Base-by-base conservation (phyloP, 768 basidiomycete species). In the Rubroboletus satanas region DNA sequence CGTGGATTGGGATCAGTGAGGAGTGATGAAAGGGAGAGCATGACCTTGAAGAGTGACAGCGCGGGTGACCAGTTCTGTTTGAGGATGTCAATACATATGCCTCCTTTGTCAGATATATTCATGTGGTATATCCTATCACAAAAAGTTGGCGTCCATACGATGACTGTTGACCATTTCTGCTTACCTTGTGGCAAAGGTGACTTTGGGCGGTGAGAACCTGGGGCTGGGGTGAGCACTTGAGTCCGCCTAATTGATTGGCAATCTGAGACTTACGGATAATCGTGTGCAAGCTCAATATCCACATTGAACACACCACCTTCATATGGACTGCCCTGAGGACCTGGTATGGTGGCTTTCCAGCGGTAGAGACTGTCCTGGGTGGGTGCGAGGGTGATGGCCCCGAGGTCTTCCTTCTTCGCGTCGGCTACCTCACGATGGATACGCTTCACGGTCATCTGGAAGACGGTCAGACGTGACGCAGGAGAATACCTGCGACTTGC, bases 41-140 rank as follows among this genome's bases (percentile, higher is more conserved):
- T 86, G 65, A 96, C 90, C 76, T 98, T 97, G 79, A 90, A 94
- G 45, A 98, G 76, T 3, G 93, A 95, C 21, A 98, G 73, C 2
- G 94, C 94, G 7, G 94, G 94, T 1, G 91, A 94, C 94, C 94
- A 98, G 64, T 91, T 89, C 65, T 84, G 81, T 74, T 98, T 97
- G 55, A 98, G 80, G 48, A 96, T 92, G 72, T 97, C 90, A 61
- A 93, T 89, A 65, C 90, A 93, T 50, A 92, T 86, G 60, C 78
- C 79, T 41, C 88, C 90, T 49, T 81, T 79, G 54, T 90, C 88
- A 48, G 85, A 87, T 43, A 90, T 90, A 56, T 93, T 93, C 89
- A 92, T 90, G 64, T 93, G 90, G 63, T 93, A 93, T 67, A 92
- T 90, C 63, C 88, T 90, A 57, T 32, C 18, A 41, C 18, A n/a